phyloP scores from a whole-genome alignment of 164 flowering plant genomes.

The Chimonanthus salicifolius region DNA sequence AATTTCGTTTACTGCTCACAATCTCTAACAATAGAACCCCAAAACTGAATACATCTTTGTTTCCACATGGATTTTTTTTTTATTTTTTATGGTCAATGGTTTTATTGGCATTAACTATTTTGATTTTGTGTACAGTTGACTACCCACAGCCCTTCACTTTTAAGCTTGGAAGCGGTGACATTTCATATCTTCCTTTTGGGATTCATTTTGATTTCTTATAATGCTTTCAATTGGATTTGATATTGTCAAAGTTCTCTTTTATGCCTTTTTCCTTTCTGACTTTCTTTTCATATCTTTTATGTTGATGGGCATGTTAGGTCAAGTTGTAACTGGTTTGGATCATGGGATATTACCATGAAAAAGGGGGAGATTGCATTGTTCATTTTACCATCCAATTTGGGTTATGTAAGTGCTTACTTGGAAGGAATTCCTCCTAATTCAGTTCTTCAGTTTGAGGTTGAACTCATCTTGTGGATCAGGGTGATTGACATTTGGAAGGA shows the following conservation, averaged over 20 bases:
- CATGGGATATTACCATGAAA: constrained; percentile 59
- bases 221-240: too few species aligned
- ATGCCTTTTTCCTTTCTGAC: not conserved
- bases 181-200: too few species aligned
- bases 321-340: constrained; percentile 42
- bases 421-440: constrained; percentile 36
- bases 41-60: too few species aligned
- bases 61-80: too few species aligned
- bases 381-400: constrained; percentile 50
- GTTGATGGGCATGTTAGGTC: constrained; percentile 25
- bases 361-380: constrained; percentile 58
- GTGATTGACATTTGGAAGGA: constrained; percentile 67
- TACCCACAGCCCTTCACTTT: constrained; percentile 56
- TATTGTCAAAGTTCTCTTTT: too few species aligned
- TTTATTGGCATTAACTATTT: not conserved
- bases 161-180: constrained; percentile 85
- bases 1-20: too few species aligned
- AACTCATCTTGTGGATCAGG: constrained; percentile 58
- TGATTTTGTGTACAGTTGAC: constrained; percentile 34
- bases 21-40: too few species aligned
- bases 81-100: too few species aligned
- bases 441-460: constrained; percentile 46
- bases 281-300: not conserved
- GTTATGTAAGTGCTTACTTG: constrained; percentile 29
- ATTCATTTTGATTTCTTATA: too few species aligned